Base-by-base conservation (phyloP, 768 basidiomycete genomes). In the Solioccasus polychromus region DNA sequence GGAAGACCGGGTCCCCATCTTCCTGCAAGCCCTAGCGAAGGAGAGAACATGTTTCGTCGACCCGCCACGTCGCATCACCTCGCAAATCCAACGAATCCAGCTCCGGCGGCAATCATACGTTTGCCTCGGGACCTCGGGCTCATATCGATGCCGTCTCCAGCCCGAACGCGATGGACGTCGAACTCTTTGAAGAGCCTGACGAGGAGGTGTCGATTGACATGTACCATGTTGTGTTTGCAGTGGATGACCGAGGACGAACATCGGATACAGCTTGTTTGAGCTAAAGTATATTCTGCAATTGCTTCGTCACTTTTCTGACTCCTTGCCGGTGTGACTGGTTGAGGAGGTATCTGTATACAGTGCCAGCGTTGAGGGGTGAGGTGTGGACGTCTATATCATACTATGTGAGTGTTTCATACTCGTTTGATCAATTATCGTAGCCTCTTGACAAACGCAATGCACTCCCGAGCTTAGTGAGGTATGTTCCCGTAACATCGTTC, bases 321-420 rank as follows among this genome's bases (percentile, higher is more conserved):
- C 9, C 15, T 19, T 3, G 10, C 10, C 3, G 32, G 3, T 26
- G 9, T 15, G 9, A 42, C 22, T 3, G 28, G 15, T 8, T 44
- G 25, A 5, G 43, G 1, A 54, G 34, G 22, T 45, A 42, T 26
- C 36, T 55, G n/a, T 51, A 43, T 15, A 45, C 54, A 12, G 45
- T 20, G 32, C 35, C 10, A 45, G 54, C 4, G 15, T 47, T 22
- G 54, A 51, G 3, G 45, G 45, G 5, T 55, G 54, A 51, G 30
- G 53, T n/a, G 39, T 26, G 14, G 35, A 37, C 14, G 18, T n/a
- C n/a, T n/a, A n/a, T n/a, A n/a, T n/a, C n/a, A n/a, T n/a, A n/a
- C n/a, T n/a, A n/a, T n/a, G n/a, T n/a, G n/a, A n/a, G n/a, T n/a
- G n/a, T n/a, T n/a, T n/a, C n/a, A n/a, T n/a, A n/a, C n/a, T n/a